Evolutionary conservation across 768 basidiomycete species (phyloP).

Genomic region (Lanmaoa pseudosensibilis): DNA sequence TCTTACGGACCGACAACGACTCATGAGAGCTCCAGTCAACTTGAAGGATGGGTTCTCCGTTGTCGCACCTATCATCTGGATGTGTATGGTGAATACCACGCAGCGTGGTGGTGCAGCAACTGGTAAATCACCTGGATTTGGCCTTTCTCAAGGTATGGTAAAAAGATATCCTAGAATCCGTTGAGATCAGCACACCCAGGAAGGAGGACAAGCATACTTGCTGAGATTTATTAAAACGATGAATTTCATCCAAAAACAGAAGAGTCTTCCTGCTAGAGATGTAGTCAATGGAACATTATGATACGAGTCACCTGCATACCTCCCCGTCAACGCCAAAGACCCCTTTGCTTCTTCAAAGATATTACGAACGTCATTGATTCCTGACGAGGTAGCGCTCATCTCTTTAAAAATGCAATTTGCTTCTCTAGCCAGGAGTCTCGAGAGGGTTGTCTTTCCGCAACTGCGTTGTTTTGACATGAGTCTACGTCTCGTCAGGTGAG

Average conservation of each 20-base stretch:
- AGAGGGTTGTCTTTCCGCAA: constrained; percentile 76
- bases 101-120: neutral
- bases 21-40: constrained; percentile 67
- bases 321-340: constrained; percentile 60
- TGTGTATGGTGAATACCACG: neutral
- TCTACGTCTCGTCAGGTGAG: neutral
- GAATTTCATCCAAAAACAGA: constrained; percentile 83
- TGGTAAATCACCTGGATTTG: constrained; percentile 53
- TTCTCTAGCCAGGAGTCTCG: constrained; percentile 63
- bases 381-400: constrained; percentile 69
- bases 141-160: constrained; percentile 80
- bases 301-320: constrained; percentile 36
- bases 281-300: neutral
- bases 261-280: constrained; percentile 55
- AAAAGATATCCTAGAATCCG: constrained; percentile 62
- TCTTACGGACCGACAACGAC: constrained; percentile 66
- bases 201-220: constrained; percentile 43
- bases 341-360: constrained; percentile 77
- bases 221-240: constrained; percentile 72
- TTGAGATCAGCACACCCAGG: constrained; percentile 7
- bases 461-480: constrained; percentile 29
- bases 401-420: constrained; percentile 69
- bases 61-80: constrained; percentile 74
- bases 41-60: constrained; percentile 92
- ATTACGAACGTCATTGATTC: constrained; percentile 68